A percentile compares a stretch with the other conserved stretches of the same genome.
Conservation (phyloP, 1,284 basidiomycete genomes). For the Trichosporon faecale region DNA sequence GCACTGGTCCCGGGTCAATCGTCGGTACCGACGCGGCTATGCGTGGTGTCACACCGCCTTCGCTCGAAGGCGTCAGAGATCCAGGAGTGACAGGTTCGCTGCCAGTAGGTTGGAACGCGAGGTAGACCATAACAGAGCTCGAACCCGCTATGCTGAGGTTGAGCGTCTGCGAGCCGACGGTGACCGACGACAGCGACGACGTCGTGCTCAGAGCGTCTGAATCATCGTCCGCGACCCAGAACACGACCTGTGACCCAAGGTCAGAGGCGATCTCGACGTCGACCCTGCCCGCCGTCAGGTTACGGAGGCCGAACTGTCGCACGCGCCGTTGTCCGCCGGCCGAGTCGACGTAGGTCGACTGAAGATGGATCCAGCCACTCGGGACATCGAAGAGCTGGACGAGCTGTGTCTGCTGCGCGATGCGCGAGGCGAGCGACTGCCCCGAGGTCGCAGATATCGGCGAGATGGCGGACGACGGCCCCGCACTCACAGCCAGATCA, state of each 20-base stretch:
- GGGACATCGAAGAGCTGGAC: constrained; percentile 43
- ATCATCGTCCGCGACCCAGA: constrained; percentile 41
- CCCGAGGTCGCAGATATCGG: neutral
- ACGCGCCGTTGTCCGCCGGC: constrained; percentile 36
- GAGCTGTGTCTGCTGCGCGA: constrained; percentile 25
- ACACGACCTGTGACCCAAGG: constrained; percentile 36
- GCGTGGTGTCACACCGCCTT: constrained; percentile 41
- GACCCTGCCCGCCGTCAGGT: constrained; percentile 29
- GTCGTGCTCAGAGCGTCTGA: constrained; percentile 18
- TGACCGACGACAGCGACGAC: constrained; percentile 37
- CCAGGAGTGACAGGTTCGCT: constrained; percentile 24
- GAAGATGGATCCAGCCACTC: constrained; percentile 50
- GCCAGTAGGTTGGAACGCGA: constrained; percentile 39
- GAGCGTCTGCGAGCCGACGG: constrained; percentile 26
- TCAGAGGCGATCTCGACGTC: constrained; percentile 44
- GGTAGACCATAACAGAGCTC: constrained; percentile 30
- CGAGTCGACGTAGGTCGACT: constrained; percentile 43
- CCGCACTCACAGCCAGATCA: neutral
- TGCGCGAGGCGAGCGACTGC: constrained; percentile 17
- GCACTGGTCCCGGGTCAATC: constrained; percentile 17
- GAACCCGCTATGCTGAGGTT: constrained; percentile 28
- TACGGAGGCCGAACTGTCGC: constrained; percentile 41
- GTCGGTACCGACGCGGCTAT: constrained; percentile 23
- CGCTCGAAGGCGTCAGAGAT: constrained; percentile 25
- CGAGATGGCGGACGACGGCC: neutral